Evolutionary conservation across 768 basidiomycete species (phyloP).

Genomic region (Clathrus columnatus): DNA sequence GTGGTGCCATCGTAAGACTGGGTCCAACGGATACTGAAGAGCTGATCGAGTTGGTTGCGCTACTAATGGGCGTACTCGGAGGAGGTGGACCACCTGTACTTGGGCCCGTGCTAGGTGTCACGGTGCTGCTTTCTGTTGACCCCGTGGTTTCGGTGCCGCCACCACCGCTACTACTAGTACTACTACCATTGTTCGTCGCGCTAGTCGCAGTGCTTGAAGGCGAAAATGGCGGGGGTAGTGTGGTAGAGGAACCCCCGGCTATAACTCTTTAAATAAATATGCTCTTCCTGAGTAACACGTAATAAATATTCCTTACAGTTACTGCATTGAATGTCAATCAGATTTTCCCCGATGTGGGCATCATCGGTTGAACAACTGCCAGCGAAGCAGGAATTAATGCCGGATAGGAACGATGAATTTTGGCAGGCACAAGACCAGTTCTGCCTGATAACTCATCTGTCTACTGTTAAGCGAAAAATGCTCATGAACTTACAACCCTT

Average conservation of each 20-base stretch:
- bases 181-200: background rate
- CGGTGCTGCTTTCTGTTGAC: background rate
- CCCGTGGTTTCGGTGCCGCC: background rate
- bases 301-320: background rate
- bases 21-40: background rate
- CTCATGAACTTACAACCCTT: background rate
- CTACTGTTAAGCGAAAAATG: background rate
- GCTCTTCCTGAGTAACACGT: background rate
- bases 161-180: background rate
- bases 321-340: background rate
- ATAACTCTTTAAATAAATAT: too few species aligned
- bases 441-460: background rate
- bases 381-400: background rate
- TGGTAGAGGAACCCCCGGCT: background rate
- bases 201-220: background rate
- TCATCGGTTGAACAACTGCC: background rate
- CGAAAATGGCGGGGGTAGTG: conserved; percentile 4
- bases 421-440: conserved; percentile 3
- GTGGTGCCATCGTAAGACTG: background rate
- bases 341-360: conserved; percentile 2
- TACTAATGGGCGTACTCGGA: background rate
- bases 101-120: background rate
- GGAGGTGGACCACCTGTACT: background rate
- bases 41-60: background rate
- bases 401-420: background rate